Base-by-base conservation (phyloP, 169 alveolate genomes). In the Cryptosporidium ubiquitum region DNA sequence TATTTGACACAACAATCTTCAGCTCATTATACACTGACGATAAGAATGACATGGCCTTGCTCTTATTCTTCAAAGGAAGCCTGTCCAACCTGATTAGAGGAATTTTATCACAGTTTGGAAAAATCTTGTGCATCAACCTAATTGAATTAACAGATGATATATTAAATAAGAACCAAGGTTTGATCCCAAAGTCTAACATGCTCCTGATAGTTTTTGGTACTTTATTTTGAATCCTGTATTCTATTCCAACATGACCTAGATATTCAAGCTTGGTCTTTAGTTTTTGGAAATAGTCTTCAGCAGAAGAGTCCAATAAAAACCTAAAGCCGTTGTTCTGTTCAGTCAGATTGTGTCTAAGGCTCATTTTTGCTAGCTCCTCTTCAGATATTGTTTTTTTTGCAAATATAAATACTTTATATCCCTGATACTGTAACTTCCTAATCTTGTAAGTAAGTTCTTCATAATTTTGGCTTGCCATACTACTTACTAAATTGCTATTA, bases 241-340 rank as follows among this genome's bases (percentile, higher is more conserved):
- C 89, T 20, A 79, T 44, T 49, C 89, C 89, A 20, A 79, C 74
- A 64, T 79, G 74, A 5, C 89, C 89, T 20, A 79, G 47, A n/a
- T 79, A 79, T 14, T 58, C 74, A 18, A 79, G n/a, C 37, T 49
- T 79, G 2, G 58, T 79, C 23, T 66, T 79, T n/a, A 79, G 47
- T 7, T 29, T 40, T n/a, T 35, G 44, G 55, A 60, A 79, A 33
- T 58, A 79, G 2, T 79, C 89, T 1, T 79, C 89, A 9, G 75
- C 74, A 26, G 89, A 79, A 42, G 58, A 42, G 31, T 79, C 74
- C 68, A 79, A n/a, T 35, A 79, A 44, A 47, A 79, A 79, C 55
- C 55, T 61, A 44, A 79, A 79, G 9, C 69, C 37, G 20, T 42
- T 58, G 35, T n/a, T 44, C 5, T 44, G 68, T 5, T 79, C 89